Evolutionary conservation across 202 grass and related monocot genomes (phyloP), one percentile per base, ranked within the genome.

Genomic region (Schoenoplectus tabernaemontani): DNA sequence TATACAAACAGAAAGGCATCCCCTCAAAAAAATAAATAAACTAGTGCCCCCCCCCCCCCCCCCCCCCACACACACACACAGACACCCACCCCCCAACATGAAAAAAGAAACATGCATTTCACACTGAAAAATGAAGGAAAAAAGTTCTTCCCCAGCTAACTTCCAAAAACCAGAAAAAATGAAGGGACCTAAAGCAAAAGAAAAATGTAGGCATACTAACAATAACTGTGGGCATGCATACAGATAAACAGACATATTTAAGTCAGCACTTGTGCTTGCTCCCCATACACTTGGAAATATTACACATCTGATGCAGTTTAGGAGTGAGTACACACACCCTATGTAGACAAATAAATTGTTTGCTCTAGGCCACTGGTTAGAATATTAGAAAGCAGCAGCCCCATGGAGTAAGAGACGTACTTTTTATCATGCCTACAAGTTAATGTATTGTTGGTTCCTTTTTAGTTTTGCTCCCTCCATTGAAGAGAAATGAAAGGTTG

Each of bases 401-500:
- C 54, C 3, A 36, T 36, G 46, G 46, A 34, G 24, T 53, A 43
- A 24, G 70, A 37, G 28, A 56, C 70, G 0, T 51, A 16, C 42
- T 13, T 13, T 32, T n/a, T n/a, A n/a, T n/a, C n/a, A n/a, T 73
- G 54, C 16, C 47, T 4, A 34, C 24, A 34, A 75, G 46, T 71
- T 44, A 26, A 64, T 24, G 26, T 69, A 53, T 54, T 53, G 43
- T 74, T 54, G 26, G 8, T 74, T 74, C 26, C 70, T 54, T 51
- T 46, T 10, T 5, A 2, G 4, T 42, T 42, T 9, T 42, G 20
- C 46, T 72, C 33, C 15, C 50, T 8, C 30, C 22, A 54, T 54
- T 34, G 70, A 65, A 80, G 8, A 64, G 12, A 62, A 50, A 51
- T 61, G 43, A 50, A 51, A 82, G 65, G 41, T 77, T 34, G 77